These are phyloP conservation scores for Moesziomyces sp. DNA, from an alignment of 1,284 basidiomycete species.

Conservation along the genomic window DNA sequence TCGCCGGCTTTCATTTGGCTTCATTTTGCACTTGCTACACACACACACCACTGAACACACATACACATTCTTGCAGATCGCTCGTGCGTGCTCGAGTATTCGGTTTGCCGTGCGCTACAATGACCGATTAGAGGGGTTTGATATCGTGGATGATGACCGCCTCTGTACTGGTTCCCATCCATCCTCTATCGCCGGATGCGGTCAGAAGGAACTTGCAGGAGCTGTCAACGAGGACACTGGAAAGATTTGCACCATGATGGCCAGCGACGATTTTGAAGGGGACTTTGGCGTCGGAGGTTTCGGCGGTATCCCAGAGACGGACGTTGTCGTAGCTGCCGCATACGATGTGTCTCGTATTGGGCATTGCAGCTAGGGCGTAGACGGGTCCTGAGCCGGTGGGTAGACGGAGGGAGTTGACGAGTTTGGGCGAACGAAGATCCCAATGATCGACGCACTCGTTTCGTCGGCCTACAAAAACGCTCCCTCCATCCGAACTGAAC, in stretches of 20 bases:
- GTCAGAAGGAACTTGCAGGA: slow-evolving; percentile 86
- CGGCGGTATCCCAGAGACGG: slow-evolving; percentile 89
- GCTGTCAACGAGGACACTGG: slow-evolving; percentile 87
- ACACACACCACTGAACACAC: slow-evolving; percentile 1
- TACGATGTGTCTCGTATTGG: slow-evolving; percentile 87
- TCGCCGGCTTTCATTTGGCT: too few relatives aligned
- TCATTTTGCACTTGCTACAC: not conserved
- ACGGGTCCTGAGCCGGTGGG: slow-evolving; percentile 90
- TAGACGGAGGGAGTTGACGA: slow-evolving; percentile 77
- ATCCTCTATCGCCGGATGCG: slow-evolving; percentile 92
- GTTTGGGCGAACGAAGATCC: slow-evolving; percentile 75
- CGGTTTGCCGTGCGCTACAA: too few relatives aligned
- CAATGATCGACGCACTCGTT: slow-evolving; percentile 93
- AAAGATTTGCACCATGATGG: slow-evolving; percentile 92
- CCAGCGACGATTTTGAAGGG: slow-evolving; percentile 93
- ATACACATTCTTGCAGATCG: slow-evolving; percentile 4
- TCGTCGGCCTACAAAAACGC: slow-evolving; percentile 89
- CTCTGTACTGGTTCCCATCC: slow-evolving; percentile 71
- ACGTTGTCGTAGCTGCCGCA: slow-evolving; percentile 93
- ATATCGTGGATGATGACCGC: slow-evolving; percentile 63
- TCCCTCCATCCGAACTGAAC: slow-evolving; percentile 87
- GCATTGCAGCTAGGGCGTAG: slow-evolving; percentile 87
- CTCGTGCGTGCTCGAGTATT: too few relatives aligned
- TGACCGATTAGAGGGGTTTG: slow-evolving; percentile 11
- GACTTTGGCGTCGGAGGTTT: slow-evolving; percentile 70